Base-by-base conservation (phyloP, 257 asterid species). In the Penstemon barbatus region DNA sequence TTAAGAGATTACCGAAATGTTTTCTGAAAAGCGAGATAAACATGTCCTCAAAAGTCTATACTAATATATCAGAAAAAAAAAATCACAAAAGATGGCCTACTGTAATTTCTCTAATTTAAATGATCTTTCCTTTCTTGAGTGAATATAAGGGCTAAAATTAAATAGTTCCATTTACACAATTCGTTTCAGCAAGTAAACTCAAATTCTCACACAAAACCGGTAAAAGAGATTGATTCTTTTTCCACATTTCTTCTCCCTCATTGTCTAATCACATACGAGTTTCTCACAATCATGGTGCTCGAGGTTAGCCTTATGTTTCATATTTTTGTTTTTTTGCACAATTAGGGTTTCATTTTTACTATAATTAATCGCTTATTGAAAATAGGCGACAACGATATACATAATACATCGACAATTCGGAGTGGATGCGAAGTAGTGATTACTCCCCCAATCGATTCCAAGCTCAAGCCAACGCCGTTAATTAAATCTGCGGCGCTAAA, bases 401-500 rank as follows among this genome's bases (percentile, higher is more conserved):
- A 81, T 94, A 79, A 82, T 94, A 97, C 80, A 81, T 94, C 80
- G 99, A 94, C 81, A 85, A 94, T 73, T 94, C 99, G 45, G 97
- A 94, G 71, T 94, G 97, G 97, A 91, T 91, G 99, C 85, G 97
- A 54, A 94, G 91, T 73, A 97, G 97, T 0, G 99, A 94, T 82
- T 94, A 94, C 79, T 77, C 96, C 33, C 97, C 96, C 44, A 87
- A 69, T 73, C 83, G 97, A 10, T 86, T 86, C 77, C 95, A 89
- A 72, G 97, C 97, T 56, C 96, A 91, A 82, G 81, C 94, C 4
- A 97, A 94, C 59, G 97, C 97, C 25, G 91, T 94, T 63, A 91
- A 85, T 85, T 89, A 91, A 71, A 94, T 94, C n/a, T 94, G 99
- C 71, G 99, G 99, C 66, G 96, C 97, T 63, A 94, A 94, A 82